phyloP scores from a whole-genome alignment of 2,329 filamentous ascomycete species.

The Curvularia verruculosa region DNA sequence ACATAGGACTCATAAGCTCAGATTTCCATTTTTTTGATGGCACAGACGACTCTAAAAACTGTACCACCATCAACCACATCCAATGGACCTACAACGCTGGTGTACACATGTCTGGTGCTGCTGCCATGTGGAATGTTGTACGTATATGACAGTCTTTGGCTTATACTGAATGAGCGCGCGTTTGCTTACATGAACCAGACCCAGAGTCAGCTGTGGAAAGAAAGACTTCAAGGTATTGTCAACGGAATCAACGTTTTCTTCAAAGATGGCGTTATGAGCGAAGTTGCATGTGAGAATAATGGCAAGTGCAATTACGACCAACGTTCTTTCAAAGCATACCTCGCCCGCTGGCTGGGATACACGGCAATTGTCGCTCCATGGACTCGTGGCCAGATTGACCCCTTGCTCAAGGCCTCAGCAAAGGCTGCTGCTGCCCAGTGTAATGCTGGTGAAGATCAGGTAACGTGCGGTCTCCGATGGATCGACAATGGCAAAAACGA shows the following conservation, averaged over 20 bases:
- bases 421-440: constrained; percentile 62
- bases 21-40: constrained; percentile 56
- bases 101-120: constrained; percentile 54
- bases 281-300: constrained; percentile 55
- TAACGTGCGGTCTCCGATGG: constrained; percentile 56
- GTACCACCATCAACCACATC: constrained; percentile 51
- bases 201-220: constrained; percentile 40
- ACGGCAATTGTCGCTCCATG: constrained; percentile 50
- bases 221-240: constrained; percentile 43
- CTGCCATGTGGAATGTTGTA: constrained; percentile 57
- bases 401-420: constrained; percentile 61
- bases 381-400: constrained; percentile 53
- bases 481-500: constrained; percentile 52
- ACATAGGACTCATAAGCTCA: constrained; percentile 60
- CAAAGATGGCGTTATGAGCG: constrained; percentile 52
- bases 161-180: no score
- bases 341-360: constrained; percentile 52
- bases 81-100: constrained; percentile 57
- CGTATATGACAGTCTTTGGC: constrained; percentile 19
- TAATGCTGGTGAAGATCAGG: constrained; percentile 55
- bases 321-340: constrained; percentile 55
- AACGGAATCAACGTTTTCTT: constrained; percentile 53
- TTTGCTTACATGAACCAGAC: constrained; percentile 31
- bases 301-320: constrained; percentile 57
- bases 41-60: constrained; percentile 52